Conservation (phyloP, 1,284 basidiomycete species). For the Trichosporon sp. region DNA sequence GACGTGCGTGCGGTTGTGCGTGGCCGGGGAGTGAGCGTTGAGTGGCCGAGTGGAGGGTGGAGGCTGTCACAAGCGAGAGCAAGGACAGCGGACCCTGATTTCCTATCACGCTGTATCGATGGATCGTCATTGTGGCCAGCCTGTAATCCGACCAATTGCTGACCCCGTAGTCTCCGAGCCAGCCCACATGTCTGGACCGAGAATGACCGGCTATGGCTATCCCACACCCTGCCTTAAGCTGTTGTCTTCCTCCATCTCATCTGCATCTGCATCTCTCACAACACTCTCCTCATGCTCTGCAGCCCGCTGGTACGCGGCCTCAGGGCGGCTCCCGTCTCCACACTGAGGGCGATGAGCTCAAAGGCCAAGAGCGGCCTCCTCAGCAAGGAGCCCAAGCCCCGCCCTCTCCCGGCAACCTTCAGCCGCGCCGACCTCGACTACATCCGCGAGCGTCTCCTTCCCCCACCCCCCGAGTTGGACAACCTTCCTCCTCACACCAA, state of each 20-base stretch:
- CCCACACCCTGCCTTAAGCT: too few species aligned
- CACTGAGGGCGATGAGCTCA: not conserved
- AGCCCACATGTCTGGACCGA: not conserved
- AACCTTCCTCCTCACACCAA: conserved; percentile 41
- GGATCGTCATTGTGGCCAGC: not conserved
- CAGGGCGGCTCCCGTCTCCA: not conserved
- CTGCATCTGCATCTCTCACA: not conserved
- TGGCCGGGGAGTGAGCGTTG: too few species aligned
- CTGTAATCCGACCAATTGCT: not conserved
- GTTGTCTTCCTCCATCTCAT: not conserved
- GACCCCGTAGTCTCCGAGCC: not conserved
- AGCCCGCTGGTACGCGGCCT: not conserved
- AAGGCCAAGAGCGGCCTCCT: not conserved
- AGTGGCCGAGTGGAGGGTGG: not conserved
- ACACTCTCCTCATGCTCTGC: not conserved
- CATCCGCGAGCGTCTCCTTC: conserved; percentile 34
- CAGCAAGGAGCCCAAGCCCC: not conserved
- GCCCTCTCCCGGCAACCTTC: conserved; percentile 35
- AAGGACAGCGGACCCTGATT: not conserved
- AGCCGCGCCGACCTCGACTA: conserved; percentile 33
- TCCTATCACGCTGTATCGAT: not conserved
- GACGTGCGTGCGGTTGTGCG: not conserved
- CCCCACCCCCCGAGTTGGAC: conserved; percentile 26
- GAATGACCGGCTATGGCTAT: not conserved
- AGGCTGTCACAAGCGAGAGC: not conserved